Base-by-base conservation (phyloP, 2,329 filamentous ascomycete species). In the Beauveria sp. region DNA sequence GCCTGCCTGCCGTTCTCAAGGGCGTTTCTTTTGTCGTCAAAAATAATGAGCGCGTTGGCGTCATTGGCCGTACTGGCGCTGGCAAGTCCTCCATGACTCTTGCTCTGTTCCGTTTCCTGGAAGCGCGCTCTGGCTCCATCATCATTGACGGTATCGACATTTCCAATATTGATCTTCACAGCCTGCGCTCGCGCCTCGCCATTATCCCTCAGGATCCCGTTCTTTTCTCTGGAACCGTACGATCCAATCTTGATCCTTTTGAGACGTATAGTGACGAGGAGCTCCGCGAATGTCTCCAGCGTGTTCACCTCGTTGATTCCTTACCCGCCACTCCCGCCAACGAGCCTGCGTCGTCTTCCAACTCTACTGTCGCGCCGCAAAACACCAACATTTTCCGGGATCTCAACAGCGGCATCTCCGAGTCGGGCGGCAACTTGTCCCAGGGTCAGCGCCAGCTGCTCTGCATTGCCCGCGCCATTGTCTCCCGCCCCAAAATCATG, bases 141-240 rank as follows among this genome's bases (percentile, higher is more conserved):
- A 71, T 79, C 62, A 88, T 93, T 64, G 90, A 93, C 67, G 89
- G 88, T 0, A 67, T 91, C 14, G 88, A 93, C 68, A 89, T 92
- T 57, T 87, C 88, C 24, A 88, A 83, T 67, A 83, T 93, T 68
- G 83, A 83, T 60, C 79, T 93, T 0, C 81, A 88, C 61, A 85
- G 88, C 61, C 77, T 95, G 12, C 83, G 90, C 26, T 87, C 84
- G n/a, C 81, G 89, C 0, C 75, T 95, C 0, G 88, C 89, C 43
- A 93, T 95, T 66, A 93, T 95, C 60, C 90, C 90, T 1, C 88
- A 81, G 74, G 90, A 93, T 66, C 90, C 90, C 0, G 89, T 93
- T 1, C 80, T 95, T 7, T 93, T 95, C 75, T 90, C 87, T 1
- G 90, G 91, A 24, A 92, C 89, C 0, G 78, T 95, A 22, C 82